Conservation (phyloP, 345 rosid genomes). For the Camelina sativa region DNA sequence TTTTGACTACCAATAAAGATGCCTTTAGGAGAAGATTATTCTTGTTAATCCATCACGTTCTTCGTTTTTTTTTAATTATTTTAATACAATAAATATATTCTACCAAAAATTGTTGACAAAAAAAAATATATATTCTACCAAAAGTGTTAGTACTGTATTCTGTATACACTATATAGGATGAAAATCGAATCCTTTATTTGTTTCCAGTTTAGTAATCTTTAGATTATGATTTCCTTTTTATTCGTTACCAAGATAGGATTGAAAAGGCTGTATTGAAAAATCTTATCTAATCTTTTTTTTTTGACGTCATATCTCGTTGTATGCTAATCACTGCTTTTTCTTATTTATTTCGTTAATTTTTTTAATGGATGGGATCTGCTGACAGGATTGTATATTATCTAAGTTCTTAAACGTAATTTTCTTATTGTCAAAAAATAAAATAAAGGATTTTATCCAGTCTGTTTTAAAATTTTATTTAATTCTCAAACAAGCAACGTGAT, state of each 20-base stretch:
- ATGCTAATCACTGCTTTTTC: neutral
- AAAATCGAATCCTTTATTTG: too few species aligned
- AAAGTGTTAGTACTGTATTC: too few species aligned
- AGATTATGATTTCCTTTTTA: neutral
- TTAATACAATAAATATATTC: neutral
- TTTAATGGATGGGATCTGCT: constrained; percentile 10
- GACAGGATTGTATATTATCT: constrained; percentile 3
- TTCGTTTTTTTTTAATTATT: neutral
- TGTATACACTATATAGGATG: too few species aligned
- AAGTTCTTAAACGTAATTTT: neutral
- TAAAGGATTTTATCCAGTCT: too few species aligned
- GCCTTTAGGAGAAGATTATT: neutral
- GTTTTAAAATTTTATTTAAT: neutral
- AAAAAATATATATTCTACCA: too few species aligned
- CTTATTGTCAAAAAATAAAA: too few species aligned
- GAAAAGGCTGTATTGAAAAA: neutral
- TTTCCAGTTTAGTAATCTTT: neutral
- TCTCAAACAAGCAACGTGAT: neutral
- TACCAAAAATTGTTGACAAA: too few species aligned
- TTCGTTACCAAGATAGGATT: neutral
- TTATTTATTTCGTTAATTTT: neutral
- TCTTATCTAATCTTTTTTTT: neutral
- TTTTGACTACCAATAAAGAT: constrained; percentile 33
- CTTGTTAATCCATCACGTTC: constrained; percentile 14
- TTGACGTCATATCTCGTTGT: neutral